Evolutionary conservation across 2,329 filamentous ascomycete genomes (phyloP).

Genomic region (Aspergillus persii): DNA sequence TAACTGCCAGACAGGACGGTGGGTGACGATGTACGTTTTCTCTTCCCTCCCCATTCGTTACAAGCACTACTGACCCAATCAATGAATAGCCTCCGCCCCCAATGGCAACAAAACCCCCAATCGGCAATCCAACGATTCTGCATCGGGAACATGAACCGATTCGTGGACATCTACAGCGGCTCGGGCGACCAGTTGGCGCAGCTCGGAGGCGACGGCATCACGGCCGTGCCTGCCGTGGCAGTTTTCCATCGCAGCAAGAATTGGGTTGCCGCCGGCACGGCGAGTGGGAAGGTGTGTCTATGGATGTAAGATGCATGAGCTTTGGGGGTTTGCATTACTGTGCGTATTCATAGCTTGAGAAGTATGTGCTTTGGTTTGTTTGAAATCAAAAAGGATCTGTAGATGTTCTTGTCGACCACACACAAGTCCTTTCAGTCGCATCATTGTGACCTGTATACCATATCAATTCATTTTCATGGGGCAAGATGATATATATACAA

Average conservation of each 20-base stretch:
- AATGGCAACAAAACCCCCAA: conserved; percentile 80
- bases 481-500: no score
- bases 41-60: not conserved
- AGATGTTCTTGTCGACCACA: no score
- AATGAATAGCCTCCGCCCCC: conserved; percentile 63
- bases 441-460: no score
- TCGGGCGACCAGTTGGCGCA: conserved; percentile 86
- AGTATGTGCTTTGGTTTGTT: no score
- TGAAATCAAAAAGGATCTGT: no score
- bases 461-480: no score
- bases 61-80: not conserved
- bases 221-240: conserved; percentile 88
- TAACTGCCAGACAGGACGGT: conserved; percentile 94
- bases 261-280: conserved; percentile 90
- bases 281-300: conserved; percentile 85
- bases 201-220: conserved; percentile 84
- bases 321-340: no score
- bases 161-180: conserved; percentile 83
- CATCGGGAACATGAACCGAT: conserved; percentile 97
- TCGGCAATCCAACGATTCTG: conserved; percentile 83
- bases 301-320: conserved; percentile 64
- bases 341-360: no score
- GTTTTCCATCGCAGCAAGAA: conserved; percentile 84
- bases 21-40: conserved; percentile 75
- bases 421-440: no score